Evolutionary conservation across 2,329 filamentous ascomycete genomes (phyloP).

Genomic region (Cladophialophora exuberans): DNA sequence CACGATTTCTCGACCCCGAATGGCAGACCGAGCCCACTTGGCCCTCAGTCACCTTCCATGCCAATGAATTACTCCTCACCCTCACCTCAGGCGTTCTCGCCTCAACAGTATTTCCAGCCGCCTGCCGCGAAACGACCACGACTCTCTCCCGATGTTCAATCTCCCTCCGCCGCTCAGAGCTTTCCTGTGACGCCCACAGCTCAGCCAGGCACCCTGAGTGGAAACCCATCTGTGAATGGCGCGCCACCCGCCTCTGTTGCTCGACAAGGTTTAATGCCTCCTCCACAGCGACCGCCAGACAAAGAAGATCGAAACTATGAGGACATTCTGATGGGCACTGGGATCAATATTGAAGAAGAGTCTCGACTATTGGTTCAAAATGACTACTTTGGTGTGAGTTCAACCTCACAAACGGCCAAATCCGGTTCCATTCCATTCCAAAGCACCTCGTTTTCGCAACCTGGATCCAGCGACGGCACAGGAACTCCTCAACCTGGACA

Average conservation of each 20-base stretch:
- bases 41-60: conserved; percentile 30
- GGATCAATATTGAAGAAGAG: conserved; percentile 32
- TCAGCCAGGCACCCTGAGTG: conserved; percentile 26
- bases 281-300: conserved; percentile 59
- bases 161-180: conserved; percentile 53
- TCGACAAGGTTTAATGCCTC: conserved; percentile 60
- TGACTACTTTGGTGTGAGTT: conserved; percentile 23
- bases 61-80: conserved; percentile 58
- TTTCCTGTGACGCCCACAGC: conserved; percentile 43
- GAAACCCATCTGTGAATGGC: conserved; percentile 53
- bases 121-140: conserved; percentile 75
- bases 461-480: conserved; percentile 17
- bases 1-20: conserved; percentile 27
- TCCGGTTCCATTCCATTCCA: conserved; percentile 20
- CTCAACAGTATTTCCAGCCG: conserved; percentile 42
- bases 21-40: conserved; percentile 29
- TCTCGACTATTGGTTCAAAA: conserved; percentile 25
- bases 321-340: conserved; percentile 28
- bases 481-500: conserved; percentile 9
- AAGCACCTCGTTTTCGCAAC: conserved; percentile 16
- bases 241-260: conserved; percentile 52
- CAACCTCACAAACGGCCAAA: conserved; percentile 16
- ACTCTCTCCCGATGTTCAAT: conserved; percentile 69
- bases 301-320: conserved; percentile 31
- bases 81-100: conserved; percentile 64